phyloP scores from a whole-genome alignment of 2,329 filamentous ascomycete species.

The Cladosporium sp. region DNA sequence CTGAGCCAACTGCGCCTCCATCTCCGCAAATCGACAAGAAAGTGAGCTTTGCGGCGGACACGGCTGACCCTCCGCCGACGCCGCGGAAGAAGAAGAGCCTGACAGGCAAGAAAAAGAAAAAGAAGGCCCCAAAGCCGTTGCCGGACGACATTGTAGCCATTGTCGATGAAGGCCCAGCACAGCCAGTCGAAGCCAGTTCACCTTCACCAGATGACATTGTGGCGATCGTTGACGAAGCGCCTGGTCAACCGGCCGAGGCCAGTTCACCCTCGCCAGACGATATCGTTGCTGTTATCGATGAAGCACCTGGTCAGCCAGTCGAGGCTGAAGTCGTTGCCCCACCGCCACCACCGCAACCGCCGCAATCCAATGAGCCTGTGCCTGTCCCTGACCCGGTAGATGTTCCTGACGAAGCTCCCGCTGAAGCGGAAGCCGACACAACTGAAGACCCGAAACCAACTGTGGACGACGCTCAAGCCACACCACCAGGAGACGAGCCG shows the following conservation, averaged over 20 bases:
- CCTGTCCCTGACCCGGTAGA: not conserved
- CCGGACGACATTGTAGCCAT: slow-evolving; percentile 31
- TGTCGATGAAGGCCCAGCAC: slow-evolving; percentile 22
- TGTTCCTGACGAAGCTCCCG: not conserved
- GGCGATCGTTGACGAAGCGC: slow-evolving; percentile 25
- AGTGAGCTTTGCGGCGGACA: slow-evolving; percentile 32
- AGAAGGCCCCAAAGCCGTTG: slow-evolving; percentile 22
- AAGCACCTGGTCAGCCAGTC: not conserved
- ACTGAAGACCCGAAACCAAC: not conserved
- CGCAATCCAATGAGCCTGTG: not conserved
- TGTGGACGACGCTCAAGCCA: too few relatives aligned
- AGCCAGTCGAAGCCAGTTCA: not conserved
- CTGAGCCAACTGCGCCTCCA: slow-evolving; percentile 4
- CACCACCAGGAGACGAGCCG: not conserved
- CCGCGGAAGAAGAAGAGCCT: slow-evolving; percentile 29
- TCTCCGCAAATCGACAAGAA: slow-evolving; percentile 27
- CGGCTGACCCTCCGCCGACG: slow-evolving; percentile 30
- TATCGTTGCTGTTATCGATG: not conserved
- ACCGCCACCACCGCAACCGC: not conserved
- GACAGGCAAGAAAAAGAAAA: slow-evolving; percentile 27
- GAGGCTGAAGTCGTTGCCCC: not conserved
- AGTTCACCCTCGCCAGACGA: not conserved
- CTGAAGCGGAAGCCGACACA: too few relatives aligned
- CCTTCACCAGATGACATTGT: slow-evolving; percentile 28
- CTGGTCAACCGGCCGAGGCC: not conserved